Evolutionary conservation across 441 rosid species (phyloP).

Genomic region (Aquilaria agallochum): DNA sequence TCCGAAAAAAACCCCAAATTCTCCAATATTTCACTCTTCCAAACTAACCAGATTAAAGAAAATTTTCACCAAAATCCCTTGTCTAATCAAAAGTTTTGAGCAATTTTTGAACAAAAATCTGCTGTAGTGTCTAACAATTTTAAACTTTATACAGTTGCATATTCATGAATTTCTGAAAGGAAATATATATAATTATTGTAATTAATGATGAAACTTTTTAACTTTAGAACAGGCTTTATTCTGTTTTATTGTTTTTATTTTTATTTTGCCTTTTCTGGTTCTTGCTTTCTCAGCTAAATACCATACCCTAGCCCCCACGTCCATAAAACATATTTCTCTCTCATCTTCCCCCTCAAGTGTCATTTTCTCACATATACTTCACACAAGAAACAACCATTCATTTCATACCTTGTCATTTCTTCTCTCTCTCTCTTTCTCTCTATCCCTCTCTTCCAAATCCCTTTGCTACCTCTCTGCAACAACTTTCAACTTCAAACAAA

Average conservation of each 20-base stretch:
- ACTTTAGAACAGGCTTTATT: conserved; percentile 2
- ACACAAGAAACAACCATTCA: conserved; percentile 85
- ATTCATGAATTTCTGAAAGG: no score
- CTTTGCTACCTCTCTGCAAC: conserved; percentile 57
- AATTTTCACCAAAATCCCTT: no score
- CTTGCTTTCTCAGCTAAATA: conserved; percentile 27
- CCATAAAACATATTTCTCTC: conserved; percentile 42
- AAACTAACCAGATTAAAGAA: no score
- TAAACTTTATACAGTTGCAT: no score
- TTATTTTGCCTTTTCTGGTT: conserved; percentile 3
- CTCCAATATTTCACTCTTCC: no score
- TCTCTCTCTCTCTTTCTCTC: conserved; percentile 31
- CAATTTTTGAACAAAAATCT: no score
- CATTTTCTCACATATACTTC: conserved; percentile 97
- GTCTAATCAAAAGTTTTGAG: no score
- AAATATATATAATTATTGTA: no score
- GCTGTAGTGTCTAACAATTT: no score
- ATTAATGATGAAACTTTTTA: no score
- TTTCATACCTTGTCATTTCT: conserved; percentile 77
- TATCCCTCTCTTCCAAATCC: conserved; percentile 34
- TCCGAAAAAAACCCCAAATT: no score
- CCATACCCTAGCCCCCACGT: conserved; percentile 38
- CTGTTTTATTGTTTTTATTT: conserved; percentile 8
- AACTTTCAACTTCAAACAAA: conserved; percentile 26
- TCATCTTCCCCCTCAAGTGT: conserved; percentile 60